Percentiles rank a stretch among this genome's conserved stretches.
Conservation (phyloP, 352 stramenopile genomes). For the Blastocystis sp. region DNA sequence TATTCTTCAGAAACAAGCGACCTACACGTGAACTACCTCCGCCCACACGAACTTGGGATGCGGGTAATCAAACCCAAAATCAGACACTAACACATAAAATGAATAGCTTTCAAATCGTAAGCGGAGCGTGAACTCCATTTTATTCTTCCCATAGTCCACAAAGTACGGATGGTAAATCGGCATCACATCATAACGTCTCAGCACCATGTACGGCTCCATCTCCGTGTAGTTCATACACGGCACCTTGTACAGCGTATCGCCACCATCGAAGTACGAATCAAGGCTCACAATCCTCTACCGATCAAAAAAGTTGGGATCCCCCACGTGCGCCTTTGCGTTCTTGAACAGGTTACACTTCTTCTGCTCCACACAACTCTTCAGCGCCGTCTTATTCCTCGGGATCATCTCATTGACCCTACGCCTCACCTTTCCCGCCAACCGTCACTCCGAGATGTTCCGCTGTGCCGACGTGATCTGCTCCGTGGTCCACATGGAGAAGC, state of each 20-base stretch:
- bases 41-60: slow-evolving; percentile 5
- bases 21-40: not conserved
- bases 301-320: not conserved
- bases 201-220: slow-evolving; percentile 55
- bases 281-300: not conserved
- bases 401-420: not conserved
- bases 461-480: too few species aligned
- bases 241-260: not conserved
- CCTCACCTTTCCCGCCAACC: not conserved
- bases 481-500: not conserved
- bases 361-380: not conserved
- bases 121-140: not conserved
- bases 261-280: not conserved
- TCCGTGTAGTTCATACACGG: slow-evolving; percentile 59
- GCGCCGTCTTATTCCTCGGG: not conserved
- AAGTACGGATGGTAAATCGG: slow-evolving; percentile 58
- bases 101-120: slow-evolving; percentile 4
- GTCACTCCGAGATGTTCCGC: too few species aligned
- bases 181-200: slow-evolving; percentile 1
- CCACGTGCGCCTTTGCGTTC: not conserved
- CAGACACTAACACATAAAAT: slow-evolving; percentile 48
- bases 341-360: not conserved
- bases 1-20: not conserved
- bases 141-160: slow-evolving; percentile 58
- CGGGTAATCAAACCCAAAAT: slow-evolving; percentile 63